Conservation (phyloP, 805 yeast genomes). For the Kodamaea sagamina region DNA sequence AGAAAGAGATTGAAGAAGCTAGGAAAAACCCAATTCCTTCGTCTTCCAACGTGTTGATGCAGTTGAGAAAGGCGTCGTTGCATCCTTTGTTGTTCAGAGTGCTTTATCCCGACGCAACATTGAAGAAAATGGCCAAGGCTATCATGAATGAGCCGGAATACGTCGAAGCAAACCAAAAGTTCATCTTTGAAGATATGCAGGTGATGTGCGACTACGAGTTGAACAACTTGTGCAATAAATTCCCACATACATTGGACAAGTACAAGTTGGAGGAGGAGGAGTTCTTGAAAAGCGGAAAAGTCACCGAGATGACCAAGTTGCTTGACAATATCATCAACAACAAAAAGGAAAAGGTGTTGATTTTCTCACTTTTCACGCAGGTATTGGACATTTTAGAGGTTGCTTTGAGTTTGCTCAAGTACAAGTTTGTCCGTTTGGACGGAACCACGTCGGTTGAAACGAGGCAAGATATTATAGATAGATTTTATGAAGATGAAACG, state of each 20-base stretch:
- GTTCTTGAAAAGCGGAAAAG: constrained; percentile 73
- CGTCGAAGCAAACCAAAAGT: constrained; percentile 71
- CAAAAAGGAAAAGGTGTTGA: constrained; percentile 67
- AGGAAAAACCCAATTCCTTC: constrained; percentile 39
- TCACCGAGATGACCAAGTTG: constrained; percentile 54
- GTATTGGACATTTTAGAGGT: constrained; percentile 84
- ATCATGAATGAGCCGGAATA: constrained; percentile 84
- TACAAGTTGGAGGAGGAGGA: constrained; percentile 56
- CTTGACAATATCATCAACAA: constrained; percentile 56
- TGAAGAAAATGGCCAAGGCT: constrained; percentile 69
- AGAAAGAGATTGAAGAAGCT: constrained; percentile 35
- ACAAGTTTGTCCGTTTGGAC: constrained; percentile 81
- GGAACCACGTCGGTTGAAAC: constrained; percentile 94
- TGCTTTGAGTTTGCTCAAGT: constrained; percentile 61
- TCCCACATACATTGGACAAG: constrained; percentile 61
- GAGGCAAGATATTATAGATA: constrained; percentile 89
- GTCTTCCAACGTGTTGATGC: constrained; percentile 78
- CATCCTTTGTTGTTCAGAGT: constrained; percentile 87
- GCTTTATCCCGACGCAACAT: constrained; percentile 53
- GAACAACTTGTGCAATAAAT: constrained; percentile 68
- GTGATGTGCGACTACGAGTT: constrained; percentile 93
- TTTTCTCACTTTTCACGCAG: constrained; percentile 92
- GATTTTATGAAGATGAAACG: constrained; percentile 75
- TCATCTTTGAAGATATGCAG: constrained; percentile 90
- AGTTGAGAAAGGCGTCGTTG: constrained; percentile 84